Base-by-base conservation (phyloP, 2,329 filamentous ascomycete genomes). In the Neofusicoccum cordaticola region DNA sequence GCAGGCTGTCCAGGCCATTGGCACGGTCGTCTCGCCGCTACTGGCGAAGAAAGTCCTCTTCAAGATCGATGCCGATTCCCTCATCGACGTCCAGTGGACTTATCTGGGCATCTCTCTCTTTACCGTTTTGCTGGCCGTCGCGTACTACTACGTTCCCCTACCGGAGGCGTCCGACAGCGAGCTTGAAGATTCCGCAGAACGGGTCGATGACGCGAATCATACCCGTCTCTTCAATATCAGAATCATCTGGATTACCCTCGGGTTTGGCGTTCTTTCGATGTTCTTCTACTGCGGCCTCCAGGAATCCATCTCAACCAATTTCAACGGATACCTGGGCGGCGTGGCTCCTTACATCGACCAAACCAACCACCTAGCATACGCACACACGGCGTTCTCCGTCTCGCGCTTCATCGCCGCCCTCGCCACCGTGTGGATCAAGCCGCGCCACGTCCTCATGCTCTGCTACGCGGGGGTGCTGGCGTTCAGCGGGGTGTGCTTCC, bases 31-130 rank as follows among this genome's bases (percentile, higher is more conserved):
- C 11, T 86, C 86, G 0, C 86, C 86, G 2, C 77, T 88, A 2
- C 78, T 89, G 41, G 86, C 86, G 3, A 80, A 84, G 65, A 84
- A 83, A 62, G 85, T 86, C 0, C 79, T 88, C 34, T 87, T 88
- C 75, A 80, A 78, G 47, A 69, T 70, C 15, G 76, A 83, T 64
- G 82, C 83, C 0, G 77, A 81, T 0, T 83, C 80, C 9, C 72
- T 89, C 31, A 83, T 88, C 64, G 81, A 86, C 63, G 85, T 87
- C 1, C 86, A 89, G 71, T 89, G 86, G 85, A 83, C 86, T 0
- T 89, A 89, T 66, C 81, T 88, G 2, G 86, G 85, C 7, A 88
- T 89, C 64, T 81, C 85, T 0, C 79, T 88, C 12, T 87, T 88
- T 69, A 86, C 84, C 34, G 79, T 87, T 52, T 73, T 83, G 3